Base-by-base conservation (phyloP, 208 protist species). In the Leishmania gerbilli region DNA sequence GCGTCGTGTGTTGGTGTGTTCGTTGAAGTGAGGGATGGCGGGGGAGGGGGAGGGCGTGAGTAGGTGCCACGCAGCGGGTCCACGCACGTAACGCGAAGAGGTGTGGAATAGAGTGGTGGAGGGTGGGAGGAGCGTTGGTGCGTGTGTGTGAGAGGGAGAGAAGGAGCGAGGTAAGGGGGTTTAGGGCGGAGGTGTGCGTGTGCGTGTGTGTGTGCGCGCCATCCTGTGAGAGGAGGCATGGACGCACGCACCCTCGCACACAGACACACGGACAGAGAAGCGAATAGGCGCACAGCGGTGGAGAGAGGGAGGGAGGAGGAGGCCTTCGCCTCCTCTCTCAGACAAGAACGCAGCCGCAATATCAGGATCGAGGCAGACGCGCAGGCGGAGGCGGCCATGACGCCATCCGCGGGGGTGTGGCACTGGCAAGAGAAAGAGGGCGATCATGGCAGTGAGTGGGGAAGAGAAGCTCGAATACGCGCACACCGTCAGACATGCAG, bases 241-340 rank as follows among this genome's bases (percentile, higher is more conserved):
- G 15, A 51, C 31, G 31, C 58, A 79, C 75, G 51, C 9, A 55
- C 74, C 49, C 74, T 45, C 53, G 13, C 72, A 62, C 53, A 62
- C 53, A 19, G 17, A 31, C 51, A 11, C 9, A 42, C 15, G 40
- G 9, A 19, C 51, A 65, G 21, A 47, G 90, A 60, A 94, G 49
- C 2, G 56, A 62, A 17, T 8, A 21, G 17, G 40, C 45, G 40
- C 21, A 37, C 71, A 19, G 40, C 2, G 21, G 9, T n/a, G 6
- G 24, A 87, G 96, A 99, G 99, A 67, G 96, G 99, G 99, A 67
- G 60, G n/a, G n/a, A 67, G n/a, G n/a, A 6, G 9, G n/a, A 67
- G 60, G 15, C 58, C 58, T 27, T 15, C 15, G 21, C 31, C 21
- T 67, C 31, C 13, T 2, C 21, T 31, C n/a, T 13, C 60, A n/a